phyloP scores from a whole-genome alignment of 148 eudicot species.

The Rhododendron griersonianum region DNA sequence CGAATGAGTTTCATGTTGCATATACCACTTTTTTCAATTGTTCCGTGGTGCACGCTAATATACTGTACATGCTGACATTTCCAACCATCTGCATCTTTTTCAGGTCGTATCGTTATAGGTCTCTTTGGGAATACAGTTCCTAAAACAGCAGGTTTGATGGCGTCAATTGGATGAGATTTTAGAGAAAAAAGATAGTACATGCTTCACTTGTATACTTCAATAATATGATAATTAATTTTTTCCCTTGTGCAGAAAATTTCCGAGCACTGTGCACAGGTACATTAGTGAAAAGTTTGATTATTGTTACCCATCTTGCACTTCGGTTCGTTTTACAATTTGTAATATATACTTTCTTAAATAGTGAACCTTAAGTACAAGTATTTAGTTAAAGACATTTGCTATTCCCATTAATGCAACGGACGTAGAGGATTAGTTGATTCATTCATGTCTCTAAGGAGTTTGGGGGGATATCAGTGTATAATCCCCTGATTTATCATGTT shows the following conservation, averaged over 20 bases:
- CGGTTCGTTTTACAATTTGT: background rate
- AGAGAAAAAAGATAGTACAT: background rate
- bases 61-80: conserved; percentile 2
- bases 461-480: background rate
- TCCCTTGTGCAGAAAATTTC: conserved; percentile 69
- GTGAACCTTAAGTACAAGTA: background rate
- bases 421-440: background rate
- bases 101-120: conserved; percentile 93
- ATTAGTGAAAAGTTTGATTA: background rate
- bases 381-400: background rate
- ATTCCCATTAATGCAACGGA: background rate
- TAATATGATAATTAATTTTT: conserved; percentile 2
- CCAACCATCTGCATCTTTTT: conserved; percentile 6
- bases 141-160: conserved; percentile 75
- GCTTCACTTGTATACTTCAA: background rate
- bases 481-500: background rate
- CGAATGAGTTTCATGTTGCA: background rate
- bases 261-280: conserved; percentile 97
- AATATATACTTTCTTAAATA: background rate
- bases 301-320: background rate
- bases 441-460: background rate
- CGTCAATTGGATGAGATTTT: background rate
- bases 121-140: conserved; percentile 97
- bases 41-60: background rate
- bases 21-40: background rate